Percentiles rank a stretch among this genome's conserved stretches.
These are phyloP conservation scores for Lactarius vividus DNA, from an alignment of 768 basidiomycete genomes.

Conservation along the genomic window DNA sequence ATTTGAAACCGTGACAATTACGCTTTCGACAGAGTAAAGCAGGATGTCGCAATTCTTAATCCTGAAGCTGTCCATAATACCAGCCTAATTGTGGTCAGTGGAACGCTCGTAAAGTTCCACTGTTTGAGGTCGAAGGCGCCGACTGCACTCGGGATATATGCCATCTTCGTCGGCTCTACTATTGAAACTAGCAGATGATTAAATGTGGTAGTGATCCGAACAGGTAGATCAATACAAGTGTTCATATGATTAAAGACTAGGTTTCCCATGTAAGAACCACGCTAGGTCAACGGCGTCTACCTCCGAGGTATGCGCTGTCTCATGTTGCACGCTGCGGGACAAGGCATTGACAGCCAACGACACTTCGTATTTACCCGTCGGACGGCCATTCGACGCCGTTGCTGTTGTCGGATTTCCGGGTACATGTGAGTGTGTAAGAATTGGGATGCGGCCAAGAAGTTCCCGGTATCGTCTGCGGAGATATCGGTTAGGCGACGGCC, in stretches of 20 bases:
- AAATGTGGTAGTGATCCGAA: background rate
- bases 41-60: too few relatives aligned
- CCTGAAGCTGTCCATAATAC: background rate
- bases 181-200: background rate
- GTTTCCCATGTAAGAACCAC: conserved; percentile 34
- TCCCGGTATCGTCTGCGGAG: conserved; percentile 53
- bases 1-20: background rate
- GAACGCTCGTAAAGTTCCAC: too few relatives aligned
- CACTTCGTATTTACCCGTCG: conserved; percentile 33
- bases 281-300: conserved; percentile 35
- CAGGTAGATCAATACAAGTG: background rate
- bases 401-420: background rate
- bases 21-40: background rate
- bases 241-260: background rate
- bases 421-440: conserved; percentile 39
- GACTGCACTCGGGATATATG: too few relatives aligned
- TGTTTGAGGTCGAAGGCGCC: background rate
- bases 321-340: conserved; percentile 16
- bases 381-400: background rate
- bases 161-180: too few relatives aligned
- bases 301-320: conserved; percentile 25
- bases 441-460: conserved; percentile 59
- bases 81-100: too few relatives aligned
- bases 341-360: conserved; percentile 36
- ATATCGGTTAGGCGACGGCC: conserved; percentile 28